Conservation (phyloP, 495 filamentous ascomycete species). For the Xylaria palmicola region DNA sequence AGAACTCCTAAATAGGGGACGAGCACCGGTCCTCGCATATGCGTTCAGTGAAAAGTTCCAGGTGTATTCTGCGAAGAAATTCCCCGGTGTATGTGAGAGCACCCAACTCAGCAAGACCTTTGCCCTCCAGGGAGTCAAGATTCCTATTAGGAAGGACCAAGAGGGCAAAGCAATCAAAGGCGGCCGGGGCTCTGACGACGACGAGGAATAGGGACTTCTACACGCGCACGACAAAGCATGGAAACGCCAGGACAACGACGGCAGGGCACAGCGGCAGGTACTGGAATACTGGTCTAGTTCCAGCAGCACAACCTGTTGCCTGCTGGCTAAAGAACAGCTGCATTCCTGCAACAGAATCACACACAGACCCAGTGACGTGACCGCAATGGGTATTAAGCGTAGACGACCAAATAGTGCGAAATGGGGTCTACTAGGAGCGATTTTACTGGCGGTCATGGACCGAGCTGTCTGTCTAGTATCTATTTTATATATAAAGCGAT, state of each 20-base stretch:
- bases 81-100: slow-evolving; percentile 94
- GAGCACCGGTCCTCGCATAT: slow-evolving; percentile 80
- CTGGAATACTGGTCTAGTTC: neutral
- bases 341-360: neutral
- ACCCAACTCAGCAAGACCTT: slow-evolving; percentile 93
- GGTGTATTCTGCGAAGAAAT: slow-evolving; percentile 95
- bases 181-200: slow-evolving; percentile 62
- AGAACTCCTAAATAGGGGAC: slow-evolving; percentile 66
- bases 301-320: too few relatives aligned
- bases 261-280: neutral
- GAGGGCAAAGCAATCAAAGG: slow-evolving; percentile 52
- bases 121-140: slow-evolving; percentile 94
- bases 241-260: neutral
- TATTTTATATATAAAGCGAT: neutral
- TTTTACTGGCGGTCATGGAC: neutral
- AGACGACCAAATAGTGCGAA: slow-evolving; percentile 1
- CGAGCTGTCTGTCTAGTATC: neutral
- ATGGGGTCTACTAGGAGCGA: neutral
- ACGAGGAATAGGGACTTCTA: slow-evolving; percentile 49
- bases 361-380: neutral
- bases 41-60: slow-evolving; percentile 90
- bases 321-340: neutral
- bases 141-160: slow-evolving; percentile 87
- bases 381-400: neutral
- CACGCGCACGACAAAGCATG: neutral